phyloP scores from a whole-genome alignment of 805 yeast species.

The Monosporozyma servazzii region DNA sequence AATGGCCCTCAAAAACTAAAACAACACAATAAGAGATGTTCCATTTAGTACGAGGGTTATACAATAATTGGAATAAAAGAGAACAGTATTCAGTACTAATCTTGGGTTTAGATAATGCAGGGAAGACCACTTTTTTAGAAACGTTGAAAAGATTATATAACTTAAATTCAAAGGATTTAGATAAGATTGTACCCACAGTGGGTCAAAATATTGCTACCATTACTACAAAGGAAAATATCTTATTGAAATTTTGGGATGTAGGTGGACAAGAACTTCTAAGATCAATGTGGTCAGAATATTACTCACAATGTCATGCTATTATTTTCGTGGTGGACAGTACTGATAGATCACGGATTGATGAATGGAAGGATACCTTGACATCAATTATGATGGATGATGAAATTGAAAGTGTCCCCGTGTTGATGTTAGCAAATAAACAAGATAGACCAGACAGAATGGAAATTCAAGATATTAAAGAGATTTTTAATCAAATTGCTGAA shows the following conservation, averaged over 20 bases:
- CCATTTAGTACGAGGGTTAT: slow-evolving; percentile 56
- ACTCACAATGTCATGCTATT: slow-evolving; percentile 78
- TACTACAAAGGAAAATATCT: slow-evolving; percentile 33
- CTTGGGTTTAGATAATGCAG: slow-evolving; percentile 91
- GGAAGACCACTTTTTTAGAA: slow-evolving; percentile 78
- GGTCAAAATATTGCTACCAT: slow-evolving; percentile 74
- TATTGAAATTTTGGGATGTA: slow-evolving; percentile 86
- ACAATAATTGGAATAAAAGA: slow-evolving; percentile 46
- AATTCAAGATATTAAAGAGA: slow-evolving; percentile 70
- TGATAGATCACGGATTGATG: slow-evolving; percentile 72
- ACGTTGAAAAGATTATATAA: slow-evolving; percentile 49
- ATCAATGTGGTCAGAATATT: slow-evolving; percentile 81
- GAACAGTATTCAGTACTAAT: slow-evolving; percentile 73
- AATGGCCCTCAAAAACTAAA: too few species aligned
- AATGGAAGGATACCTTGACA: slow-evolving; percentile 60
- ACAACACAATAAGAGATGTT: slow-evolving; percentile 38
- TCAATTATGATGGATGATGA: slow-evolving; percentile 48
- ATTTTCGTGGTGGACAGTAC: slow-evolving; percentile 89
- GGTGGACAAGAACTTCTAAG: slow-evolving; percentile 91
- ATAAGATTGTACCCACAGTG: slow-evolving; percentile 79
- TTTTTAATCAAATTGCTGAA: slow-evolving; percentile 75
- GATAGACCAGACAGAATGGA: slow-evolving; percentile 65
- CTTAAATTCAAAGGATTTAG: slow-evolving; percentile 40
- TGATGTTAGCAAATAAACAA: slow-evolving; percentile 94
- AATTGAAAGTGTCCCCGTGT: slow-evolving; percentile 72